phyloP scores from a whole-genome alignment of 2,329 filamentous ascomycete species.

The Intubia oerlemansii region DNA sequence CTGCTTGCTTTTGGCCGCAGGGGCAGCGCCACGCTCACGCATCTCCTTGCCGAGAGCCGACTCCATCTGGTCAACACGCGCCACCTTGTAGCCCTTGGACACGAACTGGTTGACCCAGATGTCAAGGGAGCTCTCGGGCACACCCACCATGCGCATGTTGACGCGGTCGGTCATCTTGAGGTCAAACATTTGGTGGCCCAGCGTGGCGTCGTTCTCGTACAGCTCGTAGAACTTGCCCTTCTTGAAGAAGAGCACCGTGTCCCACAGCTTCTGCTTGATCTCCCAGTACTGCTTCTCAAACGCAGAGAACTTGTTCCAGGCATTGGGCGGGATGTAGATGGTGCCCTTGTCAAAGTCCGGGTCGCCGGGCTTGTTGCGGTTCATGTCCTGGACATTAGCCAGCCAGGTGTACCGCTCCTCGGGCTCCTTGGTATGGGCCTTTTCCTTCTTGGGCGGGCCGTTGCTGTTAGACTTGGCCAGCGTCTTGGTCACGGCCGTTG shows the following conservation, averaged over 20 bases:
- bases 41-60: constrained; percentile 93
- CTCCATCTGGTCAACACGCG: constrained; percentile 89
- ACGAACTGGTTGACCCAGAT: constrained; percentile 98
- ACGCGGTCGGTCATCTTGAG: constrained; percentile 94
- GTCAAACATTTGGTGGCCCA: constrained; percentile 92
- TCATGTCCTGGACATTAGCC: constrained; percentile 65
- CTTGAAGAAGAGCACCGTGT: constrained; percentile 97
- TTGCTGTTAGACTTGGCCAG: constrained; percentile 13
- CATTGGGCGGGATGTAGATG: constrained; percentile 67
- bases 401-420: constrained; percentile 82
- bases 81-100: constrained; percentile 93
- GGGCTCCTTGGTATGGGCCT: constrained; percentile 63
- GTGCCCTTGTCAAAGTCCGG: constrained; percentile 83
- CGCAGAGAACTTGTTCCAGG: constrained; percentile 66
- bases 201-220: constrained; percentile 92
- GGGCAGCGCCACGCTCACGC: constrained; percentile 64
- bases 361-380: constrained; percentile 55
- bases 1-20: constrained; percentile 41
- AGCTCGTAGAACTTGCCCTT: constrained; percentile 99
- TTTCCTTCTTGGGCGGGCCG: constrained; percentile 37
- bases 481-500: constrained; percentile 9
- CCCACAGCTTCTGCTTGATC: constrained; percentile 95
- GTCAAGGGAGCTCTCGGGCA: constrained; percentile 86
- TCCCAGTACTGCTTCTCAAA: constrained; percentile 99
- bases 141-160: constrained; percentile 99